Evolutionary conservation across 768 basidiomycete genomes (phyloP).

Genomic region (Tricholoma terreum): DNA sequence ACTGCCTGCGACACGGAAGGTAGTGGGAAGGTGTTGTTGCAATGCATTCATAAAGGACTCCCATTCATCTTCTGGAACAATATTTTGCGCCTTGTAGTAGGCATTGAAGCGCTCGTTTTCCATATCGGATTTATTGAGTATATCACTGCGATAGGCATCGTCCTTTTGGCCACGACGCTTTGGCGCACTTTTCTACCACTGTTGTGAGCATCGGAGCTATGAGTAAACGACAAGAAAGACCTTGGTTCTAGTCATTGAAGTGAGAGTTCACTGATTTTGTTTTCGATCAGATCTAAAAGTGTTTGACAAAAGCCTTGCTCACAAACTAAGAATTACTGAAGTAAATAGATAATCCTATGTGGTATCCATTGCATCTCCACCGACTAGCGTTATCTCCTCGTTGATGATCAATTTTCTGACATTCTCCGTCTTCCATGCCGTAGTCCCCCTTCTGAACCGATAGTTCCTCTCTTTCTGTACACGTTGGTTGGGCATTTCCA

Average conservation of each 20-base stretch:
- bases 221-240: background rate
- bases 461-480: slow-evolving; percentile 72
- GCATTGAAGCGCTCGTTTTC: slow-evolving; percentile 61
- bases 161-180: slow-evolving; percentile 10
- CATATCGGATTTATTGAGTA: slow-evolving; percentile 63
- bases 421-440: slow-evolving; percentile 81
- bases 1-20: slow-evolving; percentile 89
- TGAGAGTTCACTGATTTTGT: too few species aligned
- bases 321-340: too few species aligned
- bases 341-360: slow-evolving; percentile 35
- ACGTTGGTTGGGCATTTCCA: slow-evolving; percentile 86
- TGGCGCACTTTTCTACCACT: background rate
- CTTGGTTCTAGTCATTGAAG: background rate
- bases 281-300: background rate
- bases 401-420: slow-evolving; percentile 68
- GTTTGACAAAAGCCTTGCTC: too few species aligned
- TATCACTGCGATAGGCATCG: slow-evolving; percentile 44
- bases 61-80: slow-evolving; percentile 82
- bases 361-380: slow-evolving; percentile 79
- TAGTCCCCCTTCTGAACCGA: slow-evolving; percentile 81
- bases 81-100: slow-evolving; percentile 75
- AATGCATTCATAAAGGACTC: slow-evolving; percentile 62
- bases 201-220: background rate
- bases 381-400: slow-evolving; percentile 60
- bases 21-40: slow-evolving; percentile 79